Percentiles rank a stretch among this genome's conserved stretches.
These are phyloP conservation scores for Scedosporium aurantiacum DNA, from an alignment of 2,329 filamentous ascomycete species.

Conservation along the genomic window DNA sequence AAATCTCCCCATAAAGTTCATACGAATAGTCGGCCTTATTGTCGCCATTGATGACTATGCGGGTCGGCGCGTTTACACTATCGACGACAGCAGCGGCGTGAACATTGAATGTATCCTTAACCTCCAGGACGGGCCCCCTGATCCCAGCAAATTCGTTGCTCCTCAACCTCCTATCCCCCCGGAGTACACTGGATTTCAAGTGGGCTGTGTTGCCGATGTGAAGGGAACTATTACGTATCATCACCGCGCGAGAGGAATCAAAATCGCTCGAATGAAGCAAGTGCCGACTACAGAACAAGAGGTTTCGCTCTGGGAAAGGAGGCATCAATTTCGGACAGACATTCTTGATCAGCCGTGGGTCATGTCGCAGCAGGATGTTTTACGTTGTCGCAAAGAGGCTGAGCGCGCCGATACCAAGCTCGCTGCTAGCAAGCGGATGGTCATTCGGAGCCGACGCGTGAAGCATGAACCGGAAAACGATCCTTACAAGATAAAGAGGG, in stretches of 20 bases:
- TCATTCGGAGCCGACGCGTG: constrained; percentile 10
- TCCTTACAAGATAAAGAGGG: constrained; percentile 10
- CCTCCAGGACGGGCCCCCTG: neutral
- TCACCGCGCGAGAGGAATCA: constrained; percentile 38
- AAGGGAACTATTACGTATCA: constrained; percentile 41
- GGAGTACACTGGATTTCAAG: constrained; percentile 26
- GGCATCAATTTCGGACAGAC: constrained; percentile 34
- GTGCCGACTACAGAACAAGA: constrained; percentile 45
- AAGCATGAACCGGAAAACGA: constrained; percentile 10
- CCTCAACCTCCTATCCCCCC: neutral
- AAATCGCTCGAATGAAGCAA: constrained; percentile 36
- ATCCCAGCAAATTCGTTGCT: neutral
- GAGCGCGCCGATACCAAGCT: constrained; percentile 18
- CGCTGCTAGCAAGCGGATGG: constrained; percentile 10
- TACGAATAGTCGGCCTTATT: constrained; percentile 59
- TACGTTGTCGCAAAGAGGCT: constrained; percentile 36
- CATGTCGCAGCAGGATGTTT: constrained; percentile 36
- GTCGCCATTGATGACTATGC: constrained; percentile 47
- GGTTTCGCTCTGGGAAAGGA: constrained; percentile 47
- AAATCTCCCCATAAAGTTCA: constrained; percentile 69
- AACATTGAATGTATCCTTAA: constrained; percentile 38
- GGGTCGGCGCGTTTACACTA: constrained; percentile 37
- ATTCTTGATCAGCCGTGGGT: constrained; percentile 44
- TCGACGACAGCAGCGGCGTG: constrained; percentile 55
- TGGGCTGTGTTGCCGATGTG: constrained; percentile 45